phyloP scores from a whole-genome alignment of 495 filamentous ascomycete species.

The Neurospora sublineolata region DNA sequence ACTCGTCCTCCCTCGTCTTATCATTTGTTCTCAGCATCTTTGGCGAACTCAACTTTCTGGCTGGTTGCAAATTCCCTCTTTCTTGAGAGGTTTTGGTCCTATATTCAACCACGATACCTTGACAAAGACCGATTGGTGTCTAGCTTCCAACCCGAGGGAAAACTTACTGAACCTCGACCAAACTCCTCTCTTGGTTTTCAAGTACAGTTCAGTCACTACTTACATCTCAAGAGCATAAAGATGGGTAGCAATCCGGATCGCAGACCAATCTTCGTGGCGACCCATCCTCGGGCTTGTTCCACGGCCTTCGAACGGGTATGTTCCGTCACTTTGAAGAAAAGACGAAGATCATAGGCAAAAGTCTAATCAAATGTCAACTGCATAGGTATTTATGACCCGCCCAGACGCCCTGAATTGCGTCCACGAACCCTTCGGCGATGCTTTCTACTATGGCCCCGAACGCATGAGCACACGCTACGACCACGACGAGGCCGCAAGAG shows the following conservation, averaged over 20 bases:
- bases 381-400: slow-evolving; percentile 90
- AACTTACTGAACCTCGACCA: background rate
- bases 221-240: background rate
- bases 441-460: slow-evolving; percentile 91
- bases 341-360: background rate
- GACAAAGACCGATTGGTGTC: background rate
- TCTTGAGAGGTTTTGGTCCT: background rate
- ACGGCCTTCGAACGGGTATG: slow-evolving; percentile 89
- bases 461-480: slow-evolving; percentile 65
- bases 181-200: background rate
- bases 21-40: background rate
- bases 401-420: slow-evolving; percentile 65
- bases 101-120: background rate
- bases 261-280: slow-evolving; percentile 83
- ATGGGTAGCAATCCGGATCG: background rate
- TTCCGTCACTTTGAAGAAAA: slow-evolving; percentile 1
- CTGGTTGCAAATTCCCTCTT: background rate
- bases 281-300: slow-evolving; percentile 86
- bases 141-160: background rate
- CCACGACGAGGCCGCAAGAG: slow-evolving; percentile 54
- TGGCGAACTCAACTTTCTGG: background rate
- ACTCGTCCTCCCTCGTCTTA: background rate
- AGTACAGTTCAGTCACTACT: background rate
- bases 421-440: slow-evolving; percentile 94
- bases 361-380: background rate